A percentile compares a stretch with the other conserved stretches of the same genome.
These are phyloP conservation scores for Umbelopsis sp. DNA, from an alignment of 192 early-diverging fungal genomes.

Conservation along the genomic window DNA sequence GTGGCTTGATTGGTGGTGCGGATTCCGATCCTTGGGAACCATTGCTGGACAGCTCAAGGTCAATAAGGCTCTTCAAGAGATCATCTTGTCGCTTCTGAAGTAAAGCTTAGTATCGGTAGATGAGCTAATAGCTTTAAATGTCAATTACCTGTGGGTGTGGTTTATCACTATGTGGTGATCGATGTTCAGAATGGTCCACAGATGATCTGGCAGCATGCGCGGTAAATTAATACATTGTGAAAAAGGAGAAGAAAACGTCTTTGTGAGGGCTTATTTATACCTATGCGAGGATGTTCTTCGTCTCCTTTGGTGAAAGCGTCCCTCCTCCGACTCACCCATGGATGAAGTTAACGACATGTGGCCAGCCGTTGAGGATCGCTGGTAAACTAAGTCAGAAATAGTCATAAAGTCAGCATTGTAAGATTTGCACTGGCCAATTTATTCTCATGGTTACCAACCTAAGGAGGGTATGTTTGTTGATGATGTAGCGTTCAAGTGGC, in stretches of 20 bases:
- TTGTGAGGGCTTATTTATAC: too few species aligned
- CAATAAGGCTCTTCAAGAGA: background rate
- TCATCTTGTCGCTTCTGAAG: background rate
- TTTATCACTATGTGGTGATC: background rate
- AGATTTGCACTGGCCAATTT: background rate
- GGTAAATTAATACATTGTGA: background rate
- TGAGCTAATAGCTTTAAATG: background rate
- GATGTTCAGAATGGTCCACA: background rate
- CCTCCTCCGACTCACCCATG: background rate
- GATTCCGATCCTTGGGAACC: background rate
- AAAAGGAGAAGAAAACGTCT: too few species aligned
- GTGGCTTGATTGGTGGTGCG: background rate
- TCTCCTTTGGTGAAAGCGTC: too few species aligned
- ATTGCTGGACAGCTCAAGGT: background rate
- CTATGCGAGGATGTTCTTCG: too few species aligned
- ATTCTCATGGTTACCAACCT: background rate
- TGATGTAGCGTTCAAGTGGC: background rate
- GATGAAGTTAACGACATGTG: background rate
- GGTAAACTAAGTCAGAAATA: background rate
- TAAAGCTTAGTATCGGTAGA: background rate
- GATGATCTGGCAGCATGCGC: too few species aligned
- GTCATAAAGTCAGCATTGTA: too few species aligned
- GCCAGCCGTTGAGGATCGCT: background rate
- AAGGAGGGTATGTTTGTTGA: background rate
- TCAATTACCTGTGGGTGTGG: background rate